These are phyloP conservation scores for Emergomyces africanus DNA, from an alignment of 2,329 filamentous ascomycete genomes.

Conservation along the genomic window DNA sequence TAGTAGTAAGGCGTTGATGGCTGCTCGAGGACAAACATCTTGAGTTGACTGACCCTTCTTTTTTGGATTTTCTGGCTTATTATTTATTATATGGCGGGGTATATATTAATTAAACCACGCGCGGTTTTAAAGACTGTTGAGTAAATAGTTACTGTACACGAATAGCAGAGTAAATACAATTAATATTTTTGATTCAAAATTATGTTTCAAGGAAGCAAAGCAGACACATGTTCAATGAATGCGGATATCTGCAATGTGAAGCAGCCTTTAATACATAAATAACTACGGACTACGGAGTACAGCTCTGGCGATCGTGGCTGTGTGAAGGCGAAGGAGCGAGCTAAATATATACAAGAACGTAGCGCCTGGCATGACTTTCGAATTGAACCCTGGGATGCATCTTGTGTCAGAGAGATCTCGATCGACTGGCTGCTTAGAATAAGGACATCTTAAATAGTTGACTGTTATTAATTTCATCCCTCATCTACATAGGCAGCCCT, in stretches of 20 bases:
- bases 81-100: not conserved
- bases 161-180: no score
- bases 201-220: not conserved
- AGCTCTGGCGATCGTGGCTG: not conserved
- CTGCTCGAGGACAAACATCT: not conserved
- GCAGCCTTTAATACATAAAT: not conserved
- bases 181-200: not conserved
- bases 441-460: no score
- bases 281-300: not conserved
- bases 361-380: no score
- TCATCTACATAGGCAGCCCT: no score
- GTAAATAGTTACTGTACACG: not conserved
- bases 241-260: not conserved
- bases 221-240: not conserved
- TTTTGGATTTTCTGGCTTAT: conserved; percentile 2
- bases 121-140: no score
- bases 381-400: not conserved
- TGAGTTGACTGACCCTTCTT: not conserved
- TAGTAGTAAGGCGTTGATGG: conserved; percentile 3
- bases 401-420: not conserved
- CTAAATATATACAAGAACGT: not conserved
- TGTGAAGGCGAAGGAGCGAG: not conserved
- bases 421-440: no score
- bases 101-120: no score
- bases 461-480: no score